Conservation (phyloP, 2,329 filamentous ascomycete genomes). For the Aspergillus fumigatus region DNA sequence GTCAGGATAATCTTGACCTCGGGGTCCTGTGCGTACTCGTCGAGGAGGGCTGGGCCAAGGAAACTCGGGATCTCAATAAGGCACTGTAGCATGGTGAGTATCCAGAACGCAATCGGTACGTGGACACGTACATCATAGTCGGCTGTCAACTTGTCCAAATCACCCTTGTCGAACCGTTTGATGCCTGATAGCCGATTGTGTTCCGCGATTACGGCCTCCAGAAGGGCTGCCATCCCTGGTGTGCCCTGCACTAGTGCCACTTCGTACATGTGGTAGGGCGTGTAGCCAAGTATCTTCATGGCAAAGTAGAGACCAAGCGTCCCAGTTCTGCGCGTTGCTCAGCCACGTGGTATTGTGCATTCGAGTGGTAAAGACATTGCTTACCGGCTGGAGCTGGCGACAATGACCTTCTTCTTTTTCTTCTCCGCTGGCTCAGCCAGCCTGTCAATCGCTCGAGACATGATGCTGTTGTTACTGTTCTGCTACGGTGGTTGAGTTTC, state of each 20-base stretch:
- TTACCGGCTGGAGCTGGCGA: conserved; percentile 21
- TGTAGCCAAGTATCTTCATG: conserved; percentile 20
- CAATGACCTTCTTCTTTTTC: conserved; percentile 18
- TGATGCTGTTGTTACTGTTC: background rate
- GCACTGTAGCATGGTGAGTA: conserved; percentile 6
- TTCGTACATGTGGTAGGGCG: conserved; percentile 20
- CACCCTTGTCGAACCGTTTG: conserved; percentile 10
- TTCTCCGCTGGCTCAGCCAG: conserved; percentile 11
- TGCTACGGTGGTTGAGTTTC: too few species aligned
- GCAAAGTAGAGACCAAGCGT: conserved; percentile 20
- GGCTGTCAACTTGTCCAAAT: conserved; percentile 18
- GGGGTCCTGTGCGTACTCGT: conserved; percentile 17
- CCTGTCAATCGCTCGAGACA: conserved; percentile 20
- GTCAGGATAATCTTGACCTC: conserved; percentile 24
- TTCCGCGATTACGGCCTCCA: conserved; percentile 15
- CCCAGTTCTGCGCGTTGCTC: conserved; percentile 12
- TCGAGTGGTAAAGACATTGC: background rate
- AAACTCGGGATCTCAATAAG: conserved; percentile 20
- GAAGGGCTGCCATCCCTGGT: conserved; percentile 14
- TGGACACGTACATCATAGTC: conserved; percentile 14
- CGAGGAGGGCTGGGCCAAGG: conserved; percentile 12
- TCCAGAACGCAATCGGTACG: background rate
- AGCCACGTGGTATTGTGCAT: background rate
- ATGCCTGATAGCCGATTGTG: conserved; percentile 16
- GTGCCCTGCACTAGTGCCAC: conserved; percentile 3